phyloP scores from a whole-genome alignment of 805 yeast genomes.

The Yarrowia divulgata region DNA sequence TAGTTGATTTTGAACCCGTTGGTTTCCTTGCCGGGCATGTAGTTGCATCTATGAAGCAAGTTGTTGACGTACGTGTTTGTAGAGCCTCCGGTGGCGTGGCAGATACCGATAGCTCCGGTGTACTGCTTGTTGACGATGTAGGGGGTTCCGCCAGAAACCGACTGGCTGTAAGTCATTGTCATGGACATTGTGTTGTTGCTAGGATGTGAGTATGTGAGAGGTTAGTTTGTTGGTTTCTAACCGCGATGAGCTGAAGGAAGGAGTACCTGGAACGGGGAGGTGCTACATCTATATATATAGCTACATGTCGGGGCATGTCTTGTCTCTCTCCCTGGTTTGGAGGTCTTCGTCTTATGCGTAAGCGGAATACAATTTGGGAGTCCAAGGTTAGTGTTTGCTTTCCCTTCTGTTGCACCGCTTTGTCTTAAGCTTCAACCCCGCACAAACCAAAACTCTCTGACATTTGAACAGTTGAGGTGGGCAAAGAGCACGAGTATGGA shows the following conservation, averaged over 20 bases:
- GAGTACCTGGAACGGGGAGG: not conserved
- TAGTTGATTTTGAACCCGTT: constrained; percentile 32
- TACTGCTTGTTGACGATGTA: constrained; percentile 35
- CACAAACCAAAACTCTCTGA: not conserved
- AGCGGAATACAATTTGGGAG: not conserved
- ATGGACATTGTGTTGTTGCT: constrained; percentile 5
- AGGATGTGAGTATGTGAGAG: not conserved
- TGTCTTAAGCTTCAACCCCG: constrained; percentile 10
- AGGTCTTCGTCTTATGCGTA: constrained; percentile 12
- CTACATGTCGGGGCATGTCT: not conserved
- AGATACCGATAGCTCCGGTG: constrained; percentile 20
- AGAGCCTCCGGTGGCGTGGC: constrained; percentile 35
- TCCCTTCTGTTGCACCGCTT: not conserved
- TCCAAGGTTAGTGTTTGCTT: not conserved
- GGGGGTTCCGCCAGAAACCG: constrained; percentile 32
- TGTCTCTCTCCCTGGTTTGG: not conserved
- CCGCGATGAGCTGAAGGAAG: not conserved
- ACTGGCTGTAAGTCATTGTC: constrained; percentile 37
- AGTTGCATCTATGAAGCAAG: constrained; percentile 33
- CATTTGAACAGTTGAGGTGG: not conserved
- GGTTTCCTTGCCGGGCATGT: constrained; percentile 29
- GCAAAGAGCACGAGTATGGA: not conserved
- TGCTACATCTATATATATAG: constrained; percentile 3
- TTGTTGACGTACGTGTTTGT: constrained; percentile 27
- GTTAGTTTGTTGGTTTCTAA: not conserved